Base-by-base conservation (phyloP, 139 green algal genomes). In the Chlamydomonas sphaeroides region DNA sequence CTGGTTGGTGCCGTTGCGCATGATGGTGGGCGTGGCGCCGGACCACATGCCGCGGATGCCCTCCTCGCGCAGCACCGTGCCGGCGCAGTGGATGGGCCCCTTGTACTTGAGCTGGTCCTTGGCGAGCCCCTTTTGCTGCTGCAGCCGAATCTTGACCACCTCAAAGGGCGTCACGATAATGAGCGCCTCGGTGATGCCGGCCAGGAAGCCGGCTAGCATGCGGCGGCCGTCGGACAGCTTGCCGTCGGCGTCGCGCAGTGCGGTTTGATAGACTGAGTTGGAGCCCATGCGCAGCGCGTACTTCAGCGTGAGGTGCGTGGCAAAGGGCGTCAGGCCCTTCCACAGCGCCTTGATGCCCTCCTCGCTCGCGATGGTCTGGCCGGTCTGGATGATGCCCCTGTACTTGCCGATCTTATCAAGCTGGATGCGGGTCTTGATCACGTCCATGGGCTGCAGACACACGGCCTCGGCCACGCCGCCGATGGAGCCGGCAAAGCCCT, bases 91-190 rank as follows among this genome's bases (percentile, higher is more conserved):
- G 18, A 99, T 68, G 18, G 96, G 95, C n/a, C 93, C 92, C 88
- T 93, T 92, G 89, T 98, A 98, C 61, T 95, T 96, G 36, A 98
- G 80, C 23, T 87, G 36, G n/a, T 92, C 88, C 67, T 92, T 93
- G n/a, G 86, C 68, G 11, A 89, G 59, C 28, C 94, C 95, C 65
- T 86, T 92, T 89, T 99, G 96, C 87, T 98, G 94, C 89, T 99
- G 96, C 85, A 99, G 86, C 70, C 95, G 88, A 69, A 98, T 99
- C 89, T 98, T 98, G 57, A 98, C 92, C 39, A 98, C 95, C 89
- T 99, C 96, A 85, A 99, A 99, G 14, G 96, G 96, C 18, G 96
- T 99, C 35, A 99, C 96, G 39, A 99, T 96, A 0, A 98, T 69
- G 35, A 99, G 78, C 8, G 96, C 96, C 84, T 99, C 96, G 39